Evolutionary conservation across 192 early-diverging fungal species (phyloP).

Genomic region (Backusella circina): DNA sequence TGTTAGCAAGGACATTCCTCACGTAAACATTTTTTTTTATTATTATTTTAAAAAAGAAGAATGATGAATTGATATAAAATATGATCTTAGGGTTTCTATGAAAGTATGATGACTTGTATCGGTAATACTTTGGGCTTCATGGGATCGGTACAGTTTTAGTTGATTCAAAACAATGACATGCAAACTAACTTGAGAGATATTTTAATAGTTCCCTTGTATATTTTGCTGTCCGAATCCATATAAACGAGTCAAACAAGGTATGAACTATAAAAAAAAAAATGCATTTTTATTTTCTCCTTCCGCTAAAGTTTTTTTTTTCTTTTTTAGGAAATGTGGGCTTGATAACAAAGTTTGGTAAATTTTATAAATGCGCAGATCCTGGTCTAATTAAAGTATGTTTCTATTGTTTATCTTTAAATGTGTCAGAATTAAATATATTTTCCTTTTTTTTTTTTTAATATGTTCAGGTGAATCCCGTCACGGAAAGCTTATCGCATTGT

Average conservation of each 20-base stretch:
- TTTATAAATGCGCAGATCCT: conserved; percentile 49
- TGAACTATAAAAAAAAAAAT: neutral
- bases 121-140: conserved; percentile 38
- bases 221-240: conserved; percentile 60
- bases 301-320: neutral
- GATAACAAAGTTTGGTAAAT: conserved; percentile 60
- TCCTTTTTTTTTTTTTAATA: too few relatives aligned
- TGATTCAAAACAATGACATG: neutral
- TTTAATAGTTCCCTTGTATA: conserved; percentile 36
- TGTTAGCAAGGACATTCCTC: conserved; percentile 20
- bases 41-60: neutral
- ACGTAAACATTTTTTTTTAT: conserved; percentile 6
- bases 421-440: neutral
- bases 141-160: conserved; percentile 32
- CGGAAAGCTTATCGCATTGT: conserved; percentile 36
- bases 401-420: neutral
- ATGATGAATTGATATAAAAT: neutral
- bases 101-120: conserved; percentile 40
- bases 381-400: conserved; percentile 38
- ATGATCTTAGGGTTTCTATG: conserved; percentile 36
- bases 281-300: neutral
- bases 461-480: conserved; percentile 40
- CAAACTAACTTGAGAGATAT: neutral
- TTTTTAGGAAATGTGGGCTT: conserved; percentile 61
- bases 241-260: conserved; percentile 36